Conservation (phyloP, 179 eudicot genomes). For the Gypsophila paniculata region DNA sequence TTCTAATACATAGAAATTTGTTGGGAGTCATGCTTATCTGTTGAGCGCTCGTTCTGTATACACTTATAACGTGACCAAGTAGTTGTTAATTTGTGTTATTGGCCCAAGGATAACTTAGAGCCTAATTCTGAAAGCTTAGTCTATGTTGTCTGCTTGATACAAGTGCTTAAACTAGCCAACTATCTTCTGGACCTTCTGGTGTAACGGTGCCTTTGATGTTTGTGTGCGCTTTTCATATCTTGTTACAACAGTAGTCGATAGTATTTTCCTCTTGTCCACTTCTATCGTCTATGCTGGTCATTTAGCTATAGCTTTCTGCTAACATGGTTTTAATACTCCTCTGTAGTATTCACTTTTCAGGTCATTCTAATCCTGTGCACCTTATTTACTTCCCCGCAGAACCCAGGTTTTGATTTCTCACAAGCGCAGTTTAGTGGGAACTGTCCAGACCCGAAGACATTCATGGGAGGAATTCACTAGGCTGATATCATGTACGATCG, state of each 20-base stretch:
- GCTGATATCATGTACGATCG: not conserved
- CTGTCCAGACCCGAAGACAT: constrained; percentile 92
- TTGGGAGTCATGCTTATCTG: constrained; percentile 1
- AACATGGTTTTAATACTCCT: not conserved
- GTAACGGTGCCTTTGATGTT: not conserved
- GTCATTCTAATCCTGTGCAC: not conserved
- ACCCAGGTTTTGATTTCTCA: constrained; percentile 95
- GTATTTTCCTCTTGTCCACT: not conserved
- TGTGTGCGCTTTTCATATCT: not conserved
- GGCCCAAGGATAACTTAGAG: not conserved
- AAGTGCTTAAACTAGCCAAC: not conserved
- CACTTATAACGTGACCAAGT: not conserved
- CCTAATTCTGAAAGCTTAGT: not conserved
- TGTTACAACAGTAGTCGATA: not conserved
- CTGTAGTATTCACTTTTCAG: not conserved
- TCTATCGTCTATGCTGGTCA: too few species aligned
- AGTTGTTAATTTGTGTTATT: not conserved
- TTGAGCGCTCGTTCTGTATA: too few species aligned
- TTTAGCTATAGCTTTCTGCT: not conserved
- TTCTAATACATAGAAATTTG: not conserved
- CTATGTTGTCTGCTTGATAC: not conserved
- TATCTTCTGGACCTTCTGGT: not conserved
- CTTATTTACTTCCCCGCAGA: constrained; percentile 44
- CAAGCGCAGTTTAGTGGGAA: constrained; percentile 84
- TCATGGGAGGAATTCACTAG: constrained; percentile 84